These are phyloP conservation scores for Trichomonas tenax DNA, from an alignment of 208 protist species.

Conservation along the genomic window DNA sequence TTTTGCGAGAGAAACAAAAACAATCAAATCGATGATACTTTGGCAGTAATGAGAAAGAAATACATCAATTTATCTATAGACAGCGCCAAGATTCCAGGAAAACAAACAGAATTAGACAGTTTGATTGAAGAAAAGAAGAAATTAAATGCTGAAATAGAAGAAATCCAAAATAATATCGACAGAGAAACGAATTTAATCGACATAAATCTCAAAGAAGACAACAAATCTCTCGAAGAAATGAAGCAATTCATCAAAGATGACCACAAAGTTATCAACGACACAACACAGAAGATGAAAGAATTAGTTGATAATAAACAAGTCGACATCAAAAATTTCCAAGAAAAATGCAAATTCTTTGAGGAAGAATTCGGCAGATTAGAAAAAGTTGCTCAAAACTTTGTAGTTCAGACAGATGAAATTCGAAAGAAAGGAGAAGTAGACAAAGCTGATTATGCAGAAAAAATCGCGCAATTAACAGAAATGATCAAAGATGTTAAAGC, in stretches of 20 bases:
- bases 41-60: background rate
- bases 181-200: background rate
- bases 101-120: background rate
- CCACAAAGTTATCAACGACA: background rate
- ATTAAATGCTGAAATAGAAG: background rate
- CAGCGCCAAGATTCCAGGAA: background rate
- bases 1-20: background rate
- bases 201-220: background rate
- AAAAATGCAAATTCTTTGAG: background rate
- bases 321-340: background rate
- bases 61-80: background rate
- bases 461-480: background rate
- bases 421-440: background rate
- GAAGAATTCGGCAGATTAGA: background rate
- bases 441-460: background rate
- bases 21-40: background rate
- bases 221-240: background rate
- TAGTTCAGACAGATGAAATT: background rate
- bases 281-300: background rate
- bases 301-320: background rate
- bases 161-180: background rate
- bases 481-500: background rate
- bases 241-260: background rate
- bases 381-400: background rate
- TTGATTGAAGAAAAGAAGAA: background rate